Percentiles rank a stretch among this genome's conserved stretches.
These are phyloP conservation scores for Cucumis melo DNA, from an alignment of 306 rosid genomes.

Conservation along the genomic window DNA sequence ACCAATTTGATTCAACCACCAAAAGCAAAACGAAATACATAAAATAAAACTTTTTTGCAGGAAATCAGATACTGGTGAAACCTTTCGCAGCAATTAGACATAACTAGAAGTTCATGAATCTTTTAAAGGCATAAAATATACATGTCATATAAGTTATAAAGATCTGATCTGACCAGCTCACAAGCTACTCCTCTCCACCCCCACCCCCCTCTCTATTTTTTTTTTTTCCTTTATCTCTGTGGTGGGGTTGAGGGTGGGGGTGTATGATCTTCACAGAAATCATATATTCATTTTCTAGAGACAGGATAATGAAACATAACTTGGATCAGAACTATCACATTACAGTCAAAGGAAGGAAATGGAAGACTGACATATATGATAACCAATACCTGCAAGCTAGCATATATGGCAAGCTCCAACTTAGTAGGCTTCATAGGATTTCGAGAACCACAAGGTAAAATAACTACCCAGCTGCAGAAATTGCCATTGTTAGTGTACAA, in stretches of 20 bases:
- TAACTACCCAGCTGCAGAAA: constrained; percentile 60
- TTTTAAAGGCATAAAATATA: background rate
- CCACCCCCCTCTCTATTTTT: background rate
- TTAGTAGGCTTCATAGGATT: constrained; percentile 48
- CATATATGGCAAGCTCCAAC: constrained; percentile 89
- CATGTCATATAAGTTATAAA: background rate
- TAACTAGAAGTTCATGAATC: background rate
- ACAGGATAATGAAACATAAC: background rate
- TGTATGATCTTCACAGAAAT: background rate
- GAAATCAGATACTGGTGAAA: background rate
- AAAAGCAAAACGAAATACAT: background rate
- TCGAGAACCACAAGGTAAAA: constrained; percentile 73
- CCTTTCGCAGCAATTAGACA: background rate
- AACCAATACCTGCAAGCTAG: constrained; percentile 58
- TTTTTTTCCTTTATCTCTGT: background rate
- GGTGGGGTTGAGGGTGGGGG: background rate
- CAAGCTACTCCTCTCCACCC: no score
- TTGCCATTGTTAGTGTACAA: background rate
- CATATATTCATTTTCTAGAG: background rate
- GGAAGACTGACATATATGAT: background rate
- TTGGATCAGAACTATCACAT: background rate
- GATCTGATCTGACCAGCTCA: background rate
- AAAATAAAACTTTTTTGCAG: background rate
- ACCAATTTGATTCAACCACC: background rate
- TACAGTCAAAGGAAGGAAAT: background rate